Evolutionary conservation across 257 asterid species (phyloP).

Genomic region (Linaria vulgaris): DNA sequence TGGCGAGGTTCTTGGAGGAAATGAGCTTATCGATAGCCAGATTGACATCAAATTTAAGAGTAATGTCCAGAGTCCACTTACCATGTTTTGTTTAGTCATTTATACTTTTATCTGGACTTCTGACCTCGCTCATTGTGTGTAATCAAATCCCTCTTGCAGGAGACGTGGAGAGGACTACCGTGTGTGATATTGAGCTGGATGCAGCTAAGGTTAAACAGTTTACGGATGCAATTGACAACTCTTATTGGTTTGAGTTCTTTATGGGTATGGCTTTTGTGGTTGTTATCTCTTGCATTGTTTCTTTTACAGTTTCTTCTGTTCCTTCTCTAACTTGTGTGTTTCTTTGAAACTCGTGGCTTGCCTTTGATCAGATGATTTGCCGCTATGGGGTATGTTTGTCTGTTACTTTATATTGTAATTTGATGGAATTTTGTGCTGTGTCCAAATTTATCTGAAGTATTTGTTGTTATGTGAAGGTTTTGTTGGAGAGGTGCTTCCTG

Average conservation of each 20-base stretch:
- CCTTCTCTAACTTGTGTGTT: conserved; percentile 36
- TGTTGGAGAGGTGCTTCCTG: conserved; percentile 65
- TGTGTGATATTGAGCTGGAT: conserved; percentile 61
- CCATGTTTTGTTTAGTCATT: background rate
- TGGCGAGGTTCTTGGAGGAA: conserved; percentile 97
- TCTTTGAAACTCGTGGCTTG: conserved; percentile 26
- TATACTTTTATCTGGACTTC: background rate
- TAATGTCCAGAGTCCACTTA: conserved; percentile 31
- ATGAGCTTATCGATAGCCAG: conserved; percentile 92
- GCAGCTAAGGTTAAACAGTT: conserved; percentile 53
- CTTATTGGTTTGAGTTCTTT: conserved; percentile 70
- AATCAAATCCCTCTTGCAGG: conserved; percentile 41
- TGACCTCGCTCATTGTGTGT: background rate
- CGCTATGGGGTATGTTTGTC: conserved; percentile 81
- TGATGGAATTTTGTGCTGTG: conserved; percentile 16
- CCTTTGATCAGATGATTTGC: conserved; percentile 77
- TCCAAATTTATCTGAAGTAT: conserved; percentile 20
- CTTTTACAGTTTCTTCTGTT: background rate
- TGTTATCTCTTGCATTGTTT: background rate
- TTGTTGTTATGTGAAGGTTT: conserved; percentile 43
- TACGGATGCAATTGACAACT: conserved; percentile 65
- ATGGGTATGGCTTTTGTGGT: conserved; percentile 41
- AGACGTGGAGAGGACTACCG: conserved; percentile 46
- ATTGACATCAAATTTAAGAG: conserved; percentile 73
- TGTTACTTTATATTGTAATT: conserved; percentile 6